Percentiles rank a stretch among this genome's conserved stretches.
Evolutionary conservation across 352 stramenopile genomes (phyloP).

Genomic region (Phytopythium boreale): DNA sequence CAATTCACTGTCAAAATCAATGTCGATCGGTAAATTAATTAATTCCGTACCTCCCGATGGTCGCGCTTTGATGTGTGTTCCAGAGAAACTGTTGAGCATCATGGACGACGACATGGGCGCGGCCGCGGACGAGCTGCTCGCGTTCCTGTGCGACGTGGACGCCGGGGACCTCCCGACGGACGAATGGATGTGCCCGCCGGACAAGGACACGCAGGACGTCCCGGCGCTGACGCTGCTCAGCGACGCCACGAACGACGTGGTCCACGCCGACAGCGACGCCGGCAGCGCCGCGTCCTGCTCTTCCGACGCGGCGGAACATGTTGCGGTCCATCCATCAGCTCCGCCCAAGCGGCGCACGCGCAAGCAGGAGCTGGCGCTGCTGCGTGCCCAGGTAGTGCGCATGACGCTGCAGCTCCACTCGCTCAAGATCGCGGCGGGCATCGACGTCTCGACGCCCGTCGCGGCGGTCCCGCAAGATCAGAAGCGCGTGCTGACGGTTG

Average conservation of each 20-base stretch:
- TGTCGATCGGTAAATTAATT: too few relatives aligned
- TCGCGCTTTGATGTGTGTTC: too few relatives aligned
- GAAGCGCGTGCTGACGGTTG: background rate
- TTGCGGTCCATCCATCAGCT: too few relatives aligned
- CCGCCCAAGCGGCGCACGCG: constrained; percentile 1
- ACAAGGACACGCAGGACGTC: background rate
- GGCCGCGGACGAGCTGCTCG: background rate
- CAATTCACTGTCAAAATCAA: too few relatives aligned
- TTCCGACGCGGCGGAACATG: background rate
- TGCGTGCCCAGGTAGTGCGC: background rate
- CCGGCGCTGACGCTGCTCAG: too few relatives aligned
- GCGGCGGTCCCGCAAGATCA: background rate
- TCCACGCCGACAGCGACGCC: background rate
- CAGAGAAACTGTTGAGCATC: too few relatives aligned
- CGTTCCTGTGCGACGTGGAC: background rate
- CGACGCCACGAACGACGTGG: too few relatives aligned
- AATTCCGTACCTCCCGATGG: too few relatives aligned
- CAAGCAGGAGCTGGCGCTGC: background rate
- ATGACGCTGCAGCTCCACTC: background rate
- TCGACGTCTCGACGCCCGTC: background rate
- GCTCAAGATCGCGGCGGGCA: constrained; percentile 1
- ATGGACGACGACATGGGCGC: background rate
- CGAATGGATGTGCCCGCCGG: background rate
- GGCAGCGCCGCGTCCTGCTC: background rate
- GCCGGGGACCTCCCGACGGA: background rate